Base-by-base conservation (phyloP, 202 grass and related monocot genomes). In the Digitaria exilis region DNA sequence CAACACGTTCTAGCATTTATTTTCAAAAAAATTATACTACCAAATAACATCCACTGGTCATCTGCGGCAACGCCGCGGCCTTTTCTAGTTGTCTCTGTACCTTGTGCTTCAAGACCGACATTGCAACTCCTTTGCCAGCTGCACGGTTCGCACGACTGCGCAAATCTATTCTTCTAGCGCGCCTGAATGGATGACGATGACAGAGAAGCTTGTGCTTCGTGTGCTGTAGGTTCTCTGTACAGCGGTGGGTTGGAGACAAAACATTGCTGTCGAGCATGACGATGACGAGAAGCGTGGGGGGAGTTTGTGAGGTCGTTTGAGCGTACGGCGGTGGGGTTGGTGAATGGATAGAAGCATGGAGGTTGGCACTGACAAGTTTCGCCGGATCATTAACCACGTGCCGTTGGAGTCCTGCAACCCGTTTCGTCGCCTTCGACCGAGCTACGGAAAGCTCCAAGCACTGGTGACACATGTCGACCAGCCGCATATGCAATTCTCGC, bases 351-450 rank as follows among this genome's bases (percentile, higher is more conserved):
- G 81, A 50, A 59, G 75, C 65, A 30, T 19, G 44, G 56, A 18
- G 50, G 6, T 14, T 42, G 24, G 55, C 9, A 13, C 13, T 43
- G 84, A 62, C 88, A 87, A 80, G 84, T 87, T 84, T 76, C 54
- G 25, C 29, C 0, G 28, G 15, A 6, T 18, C 5, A 26, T 41
- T 4, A 46, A 79, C 76, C 80, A 90, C 80, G 80, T 83, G 80
- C 80, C 79, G 19, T 25, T 21, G 13, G 22, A 72, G 11, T 6
- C 50, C 31, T 6, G 41, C 24, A 66, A 15, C 59, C 18, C 44
- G 4, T 11, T 45, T 22, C 73, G 42, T 66, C 22, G 65, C 32
- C 67, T 32, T n/a, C 18, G 58, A 31, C 78, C n/a, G 24, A 76
- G 46, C 10, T 8, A 30, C 49, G 31, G 3, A 24, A 35, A 42